These are phyloP conservation scores for Ampelocalamus luodianensis DNA, from an alignment of 176 grass and related monocot genomes.

Conservation along the genomic window DNA sequence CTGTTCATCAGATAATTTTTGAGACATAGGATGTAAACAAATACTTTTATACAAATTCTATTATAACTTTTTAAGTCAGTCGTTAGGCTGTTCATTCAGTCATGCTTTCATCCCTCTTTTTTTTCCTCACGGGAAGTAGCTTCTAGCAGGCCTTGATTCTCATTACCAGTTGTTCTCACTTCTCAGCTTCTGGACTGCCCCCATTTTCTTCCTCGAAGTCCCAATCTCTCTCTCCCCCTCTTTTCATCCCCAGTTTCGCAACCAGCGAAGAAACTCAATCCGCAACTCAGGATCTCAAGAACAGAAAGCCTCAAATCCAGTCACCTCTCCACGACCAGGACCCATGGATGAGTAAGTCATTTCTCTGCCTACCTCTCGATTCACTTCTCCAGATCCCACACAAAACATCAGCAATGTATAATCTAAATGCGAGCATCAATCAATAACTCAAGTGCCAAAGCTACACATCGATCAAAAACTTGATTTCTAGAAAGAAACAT, in stretches of 20 bases:
- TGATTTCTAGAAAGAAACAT: background rate
- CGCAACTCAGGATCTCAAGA: background rate
- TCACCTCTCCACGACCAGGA: background rate
- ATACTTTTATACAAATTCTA: too few species aligned
- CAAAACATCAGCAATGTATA: background rate
- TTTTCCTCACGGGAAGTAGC: too few species aligned
- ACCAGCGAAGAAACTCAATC: background rate
- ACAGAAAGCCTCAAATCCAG: conserved; percentile 16
- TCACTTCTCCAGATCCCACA: background rate
- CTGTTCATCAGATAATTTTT: too few species aligned
- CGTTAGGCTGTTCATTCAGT: too few species aligned
- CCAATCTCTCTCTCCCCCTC: background rate
- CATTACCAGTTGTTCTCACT: too few species aligned
- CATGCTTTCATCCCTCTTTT: too few species aligned
- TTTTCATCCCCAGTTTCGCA: background rate
- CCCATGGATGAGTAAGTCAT: conserved; percentile 48
- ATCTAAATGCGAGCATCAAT: background rate
- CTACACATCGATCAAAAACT: background rate
- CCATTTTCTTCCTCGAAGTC: too few species aligned
- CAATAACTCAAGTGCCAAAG: background rate
- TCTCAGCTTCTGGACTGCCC: too few species aligned
- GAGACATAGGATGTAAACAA: too few species aligned
- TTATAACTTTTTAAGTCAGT: too few species aligned
- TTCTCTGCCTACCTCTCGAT: conserved; percentile 20
- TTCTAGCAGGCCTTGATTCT: background rate